Evolutionary conservation across 768 basidiomycete genomes (phyloP).

Genomic region (Russula abietina): DNA sequence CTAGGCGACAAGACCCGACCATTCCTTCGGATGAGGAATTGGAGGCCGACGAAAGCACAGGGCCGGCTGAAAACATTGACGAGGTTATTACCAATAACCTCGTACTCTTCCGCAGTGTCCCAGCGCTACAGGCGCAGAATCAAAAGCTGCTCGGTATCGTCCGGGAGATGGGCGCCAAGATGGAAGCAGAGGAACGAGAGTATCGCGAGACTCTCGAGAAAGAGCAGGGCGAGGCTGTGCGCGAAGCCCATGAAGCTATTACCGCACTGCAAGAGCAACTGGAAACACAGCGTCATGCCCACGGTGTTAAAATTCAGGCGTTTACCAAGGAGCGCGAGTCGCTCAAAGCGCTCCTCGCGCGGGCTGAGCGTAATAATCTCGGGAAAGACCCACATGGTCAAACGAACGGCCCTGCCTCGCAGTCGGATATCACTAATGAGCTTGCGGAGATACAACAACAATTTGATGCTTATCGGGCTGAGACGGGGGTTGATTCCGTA

Average conservation of each 20-base stretch:
- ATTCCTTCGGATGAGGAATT: constrained; percentile 67
- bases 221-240: constrained; percentile 74
- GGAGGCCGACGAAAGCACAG: constrained; percentile 38
- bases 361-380: constrained; percentile 38
- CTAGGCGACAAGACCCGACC: constrained; percentile 75
- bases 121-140: constrained; percentile 84
- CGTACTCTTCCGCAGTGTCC: constrained; percentile 77
- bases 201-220: constrained; percentile 65
- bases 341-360: constrained; percentile 64
- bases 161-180: constrained; percentile 72
- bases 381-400: constrained; percentile 27
- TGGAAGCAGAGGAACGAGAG: constrained; percentile 81
- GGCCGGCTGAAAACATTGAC: constrained; percentile 55
- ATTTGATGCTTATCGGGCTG: constrained; percentile 72
- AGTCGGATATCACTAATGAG: constrained; percentile 47
- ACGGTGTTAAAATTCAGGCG: constrained; percentile 66
- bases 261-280: constrained; percentile 70
- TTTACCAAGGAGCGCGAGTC: constrained; percentile 87
- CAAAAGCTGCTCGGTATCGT: constrained; percentile 80
- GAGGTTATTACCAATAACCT: constrained; percentile 83
- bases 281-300: constrained; percentile 67
- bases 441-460: constrained; percentile 69
- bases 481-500: constrained; percentile 74
- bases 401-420: constrained; percentile 8
- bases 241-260: constrained; percentile 86